Percentiles rank a stretch among this genome's conserved stretches.
Conservation (phyloP, 2,329 filamentous ascomycete species). For the Neofusicoccum sp. region DNA sequence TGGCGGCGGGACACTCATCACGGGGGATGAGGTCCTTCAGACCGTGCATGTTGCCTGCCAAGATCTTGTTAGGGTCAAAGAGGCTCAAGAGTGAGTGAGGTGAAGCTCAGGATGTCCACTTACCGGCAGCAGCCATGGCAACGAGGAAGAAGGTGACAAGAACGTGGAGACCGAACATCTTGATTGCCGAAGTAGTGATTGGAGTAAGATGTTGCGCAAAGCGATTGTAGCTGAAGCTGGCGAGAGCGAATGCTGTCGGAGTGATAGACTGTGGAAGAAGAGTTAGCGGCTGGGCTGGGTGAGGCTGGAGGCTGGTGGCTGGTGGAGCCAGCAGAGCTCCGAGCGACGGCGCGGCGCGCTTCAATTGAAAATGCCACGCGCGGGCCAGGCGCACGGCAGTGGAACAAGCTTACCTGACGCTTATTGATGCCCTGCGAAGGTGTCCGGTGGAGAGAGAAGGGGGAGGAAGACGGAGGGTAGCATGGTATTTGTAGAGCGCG, state of each 20-base stretch:
- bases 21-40: constrained; percentile 12
- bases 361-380: background rate
- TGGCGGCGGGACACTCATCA: background rate
- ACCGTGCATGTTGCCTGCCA: background rate
- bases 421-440: constrained; percentile 12
- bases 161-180: constrained; percentile 13
- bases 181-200: constrained; percentile 4
- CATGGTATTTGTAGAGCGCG: constrained; percentile 1
- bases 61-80: background rate
- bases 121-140: constrained; percentile 12
- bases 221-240: background rate
- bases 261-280: background rate
- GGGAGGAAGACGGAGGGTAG: background rate
- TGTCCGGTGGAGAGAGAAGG: constrained; percentile 3
- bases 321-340: background rate
- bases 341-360: background rate
- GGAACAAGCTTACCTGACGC: background rate
- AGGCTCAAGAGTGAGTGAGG: background rate
- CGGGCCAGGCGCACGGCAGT: background rate
- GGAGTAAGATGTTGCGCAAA: constrained; percentile 4
- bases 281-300: constrained; percentile 1
- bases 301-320: background rate
- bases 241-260: background rate
- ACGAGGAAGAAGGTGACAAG: background rate
- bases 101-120: background rate